Conservation (phyloP, 106 monocot species). For the Dioscorea alata region DNA sequence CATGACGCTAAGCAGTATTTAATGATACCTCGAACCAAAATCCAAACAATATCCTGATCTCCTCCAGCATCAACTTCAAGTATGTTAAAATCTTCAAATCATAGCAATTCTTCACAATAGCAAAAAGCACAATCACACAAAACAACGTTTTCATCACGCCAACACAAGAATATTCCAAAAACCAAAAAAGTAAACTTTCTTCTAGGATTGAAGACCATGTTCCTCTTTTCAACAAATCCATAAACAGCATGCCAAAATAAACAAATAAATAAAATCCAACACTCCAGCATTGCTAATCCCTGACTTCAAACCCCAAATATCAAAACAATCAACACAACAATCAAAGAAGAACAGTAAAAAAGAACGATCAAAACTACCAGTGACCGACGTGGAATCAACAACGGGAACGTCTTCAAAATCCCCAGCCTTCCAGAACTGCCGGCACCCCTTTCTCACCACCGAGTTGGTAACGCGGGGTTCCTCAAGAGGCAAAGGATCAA, state of each 20-base stretch:
- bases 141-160: too few species aligned
- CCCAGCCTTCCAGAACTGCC: conserved; percentile 95
- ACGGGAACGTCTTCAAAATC: conserved; percentile 37
- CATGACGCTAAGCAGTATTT: too few species aligned
- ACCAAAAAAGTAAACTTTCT: background rate
- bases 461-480: background rate
- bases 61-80: too few species aligned
- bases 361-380: conserved; percentile 16
- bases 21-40: too few species aligned
- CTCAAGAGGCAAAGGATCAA: conserved; percentile 58
- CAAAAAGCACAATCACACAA: too few species aligned
- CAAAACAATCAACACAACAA: background rate
- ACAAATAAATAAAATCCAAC: background rate
- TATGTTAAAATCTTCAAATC: too few species aligned
- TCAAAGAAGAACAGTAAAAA: background rate
- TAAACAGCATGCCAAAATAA: background rate
- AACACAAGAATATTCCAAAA: background rate
- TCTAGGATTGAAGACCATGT: background rate
- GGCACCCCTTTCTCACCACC: background rate
- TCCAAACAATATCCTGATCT: too few species aligned
- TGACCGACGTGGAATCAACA: background rate
- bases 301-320: background rate
- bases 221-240: background rate
- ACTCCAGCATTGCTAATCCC: too few species aligned
- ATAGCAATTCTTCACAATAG: too few species aligned